These are phyloP conservation scores for Primulina huaijiensis DNA, from an alignment of 257 asterid genomes.

Conservation along the genomic window DNA sequence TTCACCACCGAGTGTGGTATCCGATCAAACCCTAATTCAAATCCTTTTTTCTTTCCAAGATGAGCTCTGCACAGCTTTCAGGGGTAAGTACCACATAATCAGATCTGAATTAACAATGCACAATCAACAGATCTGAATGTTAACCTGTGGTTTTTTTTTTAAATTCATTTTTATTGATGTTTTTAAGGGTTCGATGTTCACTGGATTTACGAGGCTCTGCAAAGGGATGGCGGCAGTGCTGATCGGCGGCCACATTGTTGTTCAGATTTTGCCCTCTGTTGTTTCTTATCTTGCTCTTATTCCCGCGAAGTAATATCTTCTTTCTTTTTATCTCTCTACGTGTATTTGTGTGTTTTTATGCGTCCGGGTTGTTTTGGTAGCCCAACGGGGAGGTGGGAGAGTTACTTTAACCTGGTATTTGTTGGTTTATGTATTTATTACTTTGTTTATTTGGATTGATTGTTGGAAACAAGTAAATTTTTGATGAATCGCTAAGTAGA, in stretches of 20 bases:
- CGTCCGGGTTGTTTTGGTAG: neutral
- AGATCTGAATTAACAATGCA: conserved; percentile 24
- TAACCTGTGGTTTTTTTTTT: neutral
- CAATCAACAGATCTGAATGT: neutral
- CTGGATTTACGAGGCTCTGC: conserved; percentile 83
- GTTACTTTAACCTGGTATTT: conserved; percentile 7
- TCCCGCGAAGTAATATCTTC: conserved; percentile 72
- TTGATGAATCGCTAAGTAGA: conserved; percentile 5
- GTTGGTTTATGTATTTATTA: neutral
- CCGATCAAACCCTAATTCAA: conserved; percentile 23
- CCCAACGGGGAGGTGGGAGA: conserved; percentile 13
- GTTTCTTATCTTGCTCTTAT: conserved; percentile 82
- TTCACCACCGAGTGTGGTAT: neutral
- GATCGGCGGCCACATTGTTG: conserved; percentile 72
- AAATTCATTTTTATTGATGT: neutral
- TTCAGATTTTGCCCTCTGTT: conserved; percentile 69
- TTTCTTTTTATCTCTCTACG: conserved; percentile 4
- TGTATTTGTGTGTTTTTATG: neutral
- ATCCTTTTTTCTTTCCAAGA: conserved; percentile 4
- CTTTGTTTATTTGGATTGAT: conserved; percentile 1
- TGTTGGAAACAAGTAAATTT: neutral
- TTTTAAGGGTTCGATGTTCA: conserved; percentile 39
- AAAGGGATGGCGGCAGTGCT: conserved; percentile 82
- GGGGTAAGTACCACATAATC: conserved; percentile 37
- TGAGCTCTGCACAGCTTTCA: conserved; percentile 51